Evolutionary conservation across 2,329 filamentous ascomycete genomes (phyloP).

Genomic region (Chrysoporthe puriensis): DNA sequence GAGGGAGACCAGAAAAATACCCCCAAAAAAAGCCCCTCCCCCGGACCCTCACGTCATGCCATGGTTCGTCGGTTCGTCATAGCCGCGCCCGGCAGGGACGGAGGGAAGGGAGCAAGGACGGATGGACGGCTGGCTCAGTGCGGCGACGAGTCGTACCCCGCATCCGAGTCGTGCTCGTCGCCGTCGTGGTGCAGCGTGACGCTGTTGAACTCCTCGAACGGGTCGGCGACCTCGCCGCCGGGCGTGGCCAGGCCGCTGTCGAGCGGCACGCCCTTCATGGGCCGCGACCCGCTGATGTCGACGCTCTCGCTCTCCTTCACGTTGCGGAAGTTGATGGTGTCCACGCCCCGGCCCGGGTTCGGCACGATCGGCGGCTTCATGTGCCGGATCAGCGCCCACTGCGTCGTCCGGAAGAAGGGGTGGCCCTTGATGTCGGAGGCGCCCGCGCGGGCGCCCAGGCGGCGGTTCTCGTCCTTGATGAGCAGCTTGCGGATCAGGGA

Average conservation of each 20-base stretch:
- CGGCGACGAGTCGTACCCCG: constrained; percentile 32
- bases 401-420: constrained; percentile 92
- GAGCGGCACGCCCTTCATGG: constrained; percentile 77
- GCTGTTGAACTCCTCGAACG: constrained; percentile 98
- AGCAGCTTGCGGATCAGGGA: constrained; percentile 93
- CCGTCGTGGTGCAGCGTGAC: constrained; percentile 97
- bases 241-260: constrained; percentile 87
- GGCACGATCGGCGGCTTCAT: constrained; percentile 98
- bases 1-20: neutral
- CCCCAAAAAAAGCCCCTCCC: no score
- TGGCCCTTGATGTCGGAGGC: constrained; percentile 96
- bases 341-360: constrained; percentile 84
- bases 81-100: neutral
- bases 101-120: no score
- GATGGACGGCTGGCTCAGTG: neutral
- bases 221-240: constrained; percentile 77
- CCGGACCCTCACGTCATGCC: neutral
- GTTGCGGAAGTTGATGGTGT: constrained; percentile 96
- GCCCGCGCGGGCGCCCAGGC: constrained; percentile 89
- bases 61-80: neutral
- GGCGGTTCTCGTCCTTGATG: constrained; percentile 95
- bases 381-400: constrained; percentile 95
- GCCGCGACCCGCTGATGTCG: constrained; percentile 70
- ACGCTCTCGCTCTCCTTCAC: constrained; percentile 97
- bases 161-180: constrained; percentile 63